A percentile compares a stretch with the other conserved stretches of the same genome.
These are phyloP conservation scores for Suillus alpinus DNA, from an alignment of 768 basidiomycete species.

Conservation along the genomic window DNA sequence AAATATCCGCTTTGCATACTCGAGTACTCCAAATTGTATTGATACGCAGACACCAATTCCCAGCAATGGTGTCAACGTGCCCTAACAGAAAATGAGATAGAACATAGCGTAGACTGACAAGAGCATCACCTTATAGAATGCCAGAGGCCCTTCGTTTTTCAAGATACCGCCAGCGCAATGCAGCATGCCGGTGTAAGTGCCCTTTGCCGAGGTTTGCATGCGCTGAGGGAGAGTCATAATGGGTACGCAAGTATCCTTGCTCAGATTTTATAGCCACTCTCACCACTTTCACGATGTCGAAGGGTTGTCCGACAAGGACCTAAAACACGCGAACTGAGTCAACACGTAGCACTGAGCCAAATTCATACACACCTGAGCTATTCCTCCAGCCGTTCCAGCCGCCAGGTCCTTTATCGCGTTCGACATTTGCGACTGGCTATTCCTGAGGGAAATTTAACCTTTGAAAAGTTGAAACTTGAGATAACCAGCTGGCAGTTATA, in stretches of 20 bases:
- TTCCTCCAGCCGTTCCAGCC: slow-evolving; percentile 88
- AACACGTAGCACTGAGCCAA: not conserved
- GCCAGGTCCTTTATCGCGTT: slow-evolving; percentile 84
- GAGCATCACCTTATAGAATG: slow-evolving; percentile 83
- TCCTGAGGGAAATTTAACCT: not conserved
- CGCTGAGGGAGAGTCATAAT: slow-evolving; percentile 47
- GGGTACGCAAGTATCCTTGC: slow-evolving; percentile 8
- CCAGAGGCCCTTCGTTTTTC: slow-evolving; percentile 87
- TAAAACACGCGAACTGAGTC: slow-evolving; percentile 27
- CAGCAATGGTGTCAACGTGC: slow-evolving; percentile 84
- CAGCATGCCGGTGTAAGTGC: slow-evolving; percentile 85
- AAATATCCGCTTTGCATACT: slow-evolving; percentile 81
- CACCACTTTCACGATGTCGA: slow-evolving; percentile 97
- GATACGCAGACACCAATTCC: slow-evolving; percentile 95
- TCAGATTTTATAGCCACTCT: slow-evolving; percentile 29
- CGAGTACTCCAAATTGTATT: slow-evolving; percentile 91
- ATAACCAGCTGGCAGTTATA: not conserved
- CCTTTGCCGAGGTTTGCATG: slow-evolving; percentile 91
- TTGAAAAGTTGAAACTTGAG: not conserved
- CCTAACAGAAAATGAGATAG: slow-evolving; percentile 43
- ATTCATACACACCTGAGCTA: slow-evolving; percentile 63
- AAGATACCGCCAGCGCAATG: slow-evolving; percentile 89
- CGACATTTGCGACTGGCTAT: slow-evolving; percentile 23
- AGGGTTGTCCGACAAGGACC: slow-evolving; percentile 91
- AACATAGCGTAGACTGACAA: not conserved